A percentile compares a stretch with the other conserved stretches of the same genome.
These are phyloP conservation scores for Candolleomyces eurysporus DNA, from an alignment of 768 basidiomycete species.

Conservation along the genomic window DNA sequence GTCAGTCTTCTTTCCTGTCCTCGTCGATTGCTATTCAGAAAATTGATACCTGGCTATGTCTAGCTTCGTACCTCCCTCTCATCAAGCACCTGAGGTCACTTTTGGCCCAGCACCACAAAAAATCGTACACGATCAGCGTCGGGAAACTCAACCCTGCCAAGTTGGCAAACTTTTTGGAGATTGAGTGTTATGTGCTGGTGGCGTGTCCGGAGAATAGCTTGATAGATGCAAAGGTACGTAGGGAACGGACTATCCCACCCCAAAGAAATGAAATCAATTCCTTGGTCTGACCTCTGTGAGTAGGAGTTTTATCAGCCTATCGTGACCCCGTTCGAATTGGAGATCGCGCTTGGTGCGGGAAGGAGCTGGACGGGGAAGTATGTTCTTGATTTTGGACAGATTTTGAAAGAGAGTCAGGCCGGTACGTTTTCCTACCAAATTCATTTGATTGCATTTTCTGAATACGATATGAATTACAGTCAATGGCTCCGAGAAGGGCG, in stretches of 20 bases:
- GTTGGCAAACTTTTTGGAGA: constrained; percentile 92
- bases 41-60: background rate
- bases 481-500: background rate
- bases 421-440: background rate
- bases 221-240: constrained; percentile 58
- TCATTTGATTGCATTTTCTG: background rate
- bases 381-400: constrained; percentile 69
- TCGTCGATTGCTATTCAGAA: background rate
- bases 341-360: constrained; percentile 70
- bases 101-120: constrained; percentile 70
- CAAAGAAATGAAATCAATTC: too few species aligned
- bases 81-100: constrained; percentile 77
- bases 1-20: constrained; percentile 37
- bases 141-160: constrained; percentile 95
- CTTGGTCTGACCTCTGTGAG: background rate
- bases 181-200: constrained; percentile 93
- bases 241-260: too few species aligned
- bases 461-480: background rate
- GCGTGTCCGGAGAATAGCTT: constrained; percentile 94
- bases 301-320: constrained; percentile 92
- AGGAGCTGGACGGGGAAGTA: constrained; percentile 76
- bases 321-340: constrained; percentile 90
- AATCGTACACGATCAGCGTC: constrained; percentile 92
- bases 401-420: constrained; percentile 34
- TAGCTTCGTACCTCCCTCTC: constrained; percentile 83